These are phyloP conservation scores for Saksenaea vasiformis DNA, from an alignment of 371 early-diverging fungal species.

Conservation along the genomic window DNA sequence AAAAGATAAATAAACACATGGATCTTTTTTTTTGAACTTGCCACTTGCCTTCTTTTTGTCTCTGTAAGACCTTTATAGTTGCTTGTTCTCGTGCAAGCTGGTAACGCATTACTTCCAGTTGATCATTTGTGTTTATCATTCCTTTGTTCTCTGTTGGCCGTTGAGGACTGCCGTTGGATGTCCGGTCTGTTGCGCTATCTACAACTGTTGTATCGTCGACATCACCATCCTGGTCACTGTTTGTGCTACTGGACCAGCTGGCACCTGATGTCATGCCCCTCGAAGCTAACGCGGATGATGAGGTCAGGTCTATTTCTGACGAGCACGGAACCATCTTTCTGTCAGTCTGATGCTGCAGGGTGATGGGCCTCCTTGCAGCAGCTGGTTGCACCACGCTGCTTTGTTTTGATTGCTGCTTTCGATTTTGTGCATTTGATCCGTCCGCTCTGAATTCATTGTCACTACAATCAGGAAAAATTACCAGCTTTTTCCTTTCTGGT, in stretches of 20 bases:
- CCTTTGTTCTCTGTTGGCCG: no score
- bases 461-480: background rate
- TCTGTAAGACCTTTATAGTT: constrained; percentile 37
- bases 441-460: background rate
- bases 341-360: background rate
- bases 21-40: background rate
- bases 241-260: background rate
- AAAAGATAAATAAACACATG: background rate
- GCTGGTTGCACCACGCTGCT: background rate
- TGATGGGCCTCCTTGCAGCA: background rate
- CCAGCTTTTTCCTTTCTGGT: background rate
- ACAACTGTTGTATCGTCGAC: background rate
- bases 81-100: constrained; percentile 42
- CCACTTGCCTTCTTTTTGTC: constrained; percentile 44
- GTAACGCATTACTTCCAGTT: background rate
- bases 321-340: background rate
- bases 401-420: background rate
- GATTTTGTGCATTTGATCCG: background rate
- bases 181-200: background rate
- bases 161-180: no score
- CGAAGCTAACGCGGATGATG: background rate
- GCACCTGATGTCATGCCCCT: background rate
- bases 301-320: background rate
- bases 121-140: background rate
- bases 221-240: background rate